Percentiles rank a stretch among this genome's conserved stretches.
phyloP scores from a whole-genome alignment of 2,329 filamentous ascomycete genomes.

The Blastomyces silverae region DNA sequence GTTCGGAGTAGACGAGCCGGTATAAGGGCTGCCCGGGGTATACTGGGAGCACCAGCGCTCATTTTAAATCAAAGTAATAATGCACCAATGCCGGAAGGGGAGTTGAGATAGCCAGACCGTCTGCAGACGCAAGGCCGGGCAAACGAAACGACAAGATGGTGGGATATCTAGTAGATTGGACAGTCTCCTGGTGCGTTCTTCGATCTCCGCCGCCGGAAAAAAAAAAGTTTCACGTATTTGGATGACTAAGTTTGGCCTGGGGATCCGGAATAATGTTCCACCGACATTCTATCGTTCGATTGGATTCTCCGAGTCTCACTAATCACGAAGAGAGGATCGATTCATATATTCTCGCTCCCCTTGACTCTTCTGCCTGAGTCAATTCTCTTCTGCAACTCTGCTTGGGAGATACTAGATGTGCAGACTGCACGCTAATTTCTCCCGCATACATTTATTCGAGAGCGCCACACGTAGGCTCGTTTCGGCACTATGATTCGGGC shows the following conservation, averaged over 20 bases:
- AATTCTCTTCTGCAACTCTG: conserved; percentile 10
- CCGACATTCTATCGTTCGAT: conserved; percentile 25
- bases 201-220: conserved; percentile 26
- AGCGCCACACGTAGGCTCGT: conserved; percentile 11
- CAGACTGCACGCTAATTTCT: conserved; percentile 1
- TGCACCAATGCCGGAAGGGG: conserved; percentile 16
- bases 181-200: not conserved
- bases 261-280: conserved; percentile 26
- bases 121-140: conserved; percentile 15
- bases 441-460: conserved; percentile 18
- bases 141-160: not conserved
- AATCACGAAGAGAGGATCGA: not conserved
- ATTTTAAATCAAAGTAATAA: conserved; percentile 28
- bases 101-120: conserved; percentile 17
- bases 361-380: conserved; percentile 7
- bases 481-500: conserved; percentile 55
- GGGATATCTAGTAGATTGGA: conserved; percentile 17
- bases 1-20: conserved; percentile 40
- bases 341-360: not conserved
- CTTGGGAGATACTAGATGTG: conserved; percentile 11
- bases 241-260: conserved; percentile 1
- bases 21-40: conserved; percentile 40
- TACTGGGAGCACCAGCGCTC: conserved; percentile 36
- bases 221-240: conserved; percentile 29
- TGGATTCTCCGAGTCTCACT: conserved; percentile 7